Evolutionary conservation across 2,329 filamentous ascomycete species (phyloP).

Genomic region (Botrytis medusae): DNA sequence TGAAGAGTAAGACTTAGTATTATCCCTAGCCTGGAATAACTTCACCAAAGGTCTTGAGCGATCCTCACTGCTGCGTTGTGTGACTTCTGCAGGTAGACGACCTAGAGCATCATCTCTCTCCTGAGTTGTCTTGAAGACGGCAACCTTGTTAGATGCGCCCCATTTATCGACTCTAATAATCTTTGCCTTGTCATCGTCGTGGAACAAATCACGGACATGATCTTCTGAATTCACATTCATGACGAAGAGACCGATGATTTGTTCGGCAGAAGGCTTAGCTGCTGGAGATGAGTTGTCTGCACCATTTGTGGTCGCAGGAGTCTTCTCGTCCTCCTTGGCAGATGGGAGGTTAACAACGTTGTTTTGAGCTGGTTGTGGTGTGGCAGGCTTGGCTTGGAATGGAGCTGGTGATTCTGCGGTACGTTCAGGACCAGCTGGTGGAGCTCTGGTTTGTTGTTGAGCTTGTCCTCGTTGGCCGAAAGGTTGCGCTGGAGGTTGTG

Average conservation of each 20-base stretch:
- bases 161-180: conserved; percentile 77
- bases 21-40: conserved; percentile 71
- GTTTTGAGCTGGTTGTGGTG: conserved; percentile 45
- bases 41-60: conserved; percentile 79
- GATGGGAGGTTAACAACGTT: conserved; percentile 39
- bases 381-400: conserved; percentile 46
- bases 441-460: conserved; percentile 38
- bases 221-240: conserved; percentile 83
- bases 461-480: conserved; percentile 35
- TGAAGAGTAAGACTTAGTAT: conserved; percentile 50
- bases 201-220: conserved; percentile 77
- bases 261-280: conserved; percentile 61
- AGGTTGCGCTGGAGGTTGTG: conserved; percentile 33
- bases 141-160: conserved; percentile 78
- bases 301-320: conserved; percentile 44
- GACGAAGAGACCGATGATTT: conserved; percentile 83
- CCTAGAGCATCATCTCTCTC: conserved; percentile 79
- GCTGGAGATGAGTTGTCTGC: conserved; percentile 56
- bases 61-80: conserved; percentile 67
- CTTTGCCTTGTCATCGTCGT: conserved; percentile 78
- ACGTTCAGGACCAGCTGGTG: conserved; percentile 35
- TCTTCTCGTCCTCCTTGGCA: conserved; percentile 59
- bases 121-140: conserved; percentile 76
- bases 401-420: conserved; percentile 38
- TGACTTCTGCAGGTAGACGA: conserved; percentile 72